Conservation (phyloP, 257 asterid species). For the Solanum chilense region DNA sequence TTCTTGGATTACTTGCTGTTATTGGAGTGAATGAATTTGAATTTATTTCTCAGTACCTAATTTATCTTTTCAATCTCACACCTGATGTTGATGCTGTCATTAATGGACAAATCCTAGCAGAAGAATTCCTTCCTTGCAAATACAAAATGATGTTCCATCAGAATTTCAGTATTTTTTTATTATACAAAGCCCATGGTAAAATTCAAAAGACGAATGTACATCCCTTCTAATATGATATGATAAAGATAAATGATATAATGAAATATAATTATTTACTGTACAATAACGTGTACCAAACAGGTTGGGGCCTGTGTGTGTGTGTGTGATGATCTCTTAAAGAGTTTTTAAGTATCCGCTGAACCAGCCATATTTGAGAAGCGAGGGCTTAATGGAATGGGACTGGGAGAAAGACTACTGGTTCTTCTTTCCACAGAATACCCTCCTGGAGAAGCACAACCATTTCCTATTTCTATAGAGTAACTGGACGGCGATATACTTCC, state of each 20-base stretch:
- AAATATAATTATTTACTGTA: not conserved
- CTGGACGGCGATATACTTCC: not conserved
- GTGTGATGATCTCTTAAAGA: not conserved
- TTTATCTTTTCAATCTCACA: not conserved
- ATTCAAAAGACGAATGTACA: not conserved
- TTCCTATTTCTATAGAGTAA: not conserved
- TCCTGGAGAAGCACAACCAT: not conserved
- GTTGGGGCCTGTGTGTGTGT: not conserved
- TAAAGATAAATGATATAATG: too few relatives aligned
- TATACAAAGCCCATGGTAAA: not conserved
- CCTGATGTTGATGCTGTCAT: not conserved
- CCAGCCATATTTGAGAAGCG: not conserved
- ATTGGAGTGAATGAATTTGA: not conserved
- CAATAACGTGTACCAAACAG: not conserved
- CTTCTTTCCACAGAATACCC: not conserved
- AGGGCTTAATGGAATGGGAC: conserved; percentile 4
- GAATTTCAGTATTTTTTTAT: not conserved
- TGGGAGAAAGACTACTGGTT: conserved; percentile 4
- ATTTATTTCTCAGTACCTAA: too few relatives aligned
- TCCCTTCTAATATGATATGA: not conserved
- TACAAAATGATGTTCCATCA: not conserved
- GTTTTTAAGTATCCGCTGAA: not conserved
- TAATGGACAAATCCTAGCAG: not conserved
- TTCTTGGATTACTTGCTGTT: not conserved
- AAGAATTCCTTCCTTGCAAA: not conserved